phyloP scores from a whole-genome alignment of 2,329 filamentous ascomycete genomes.

The Penicillium sp. region DNA sequence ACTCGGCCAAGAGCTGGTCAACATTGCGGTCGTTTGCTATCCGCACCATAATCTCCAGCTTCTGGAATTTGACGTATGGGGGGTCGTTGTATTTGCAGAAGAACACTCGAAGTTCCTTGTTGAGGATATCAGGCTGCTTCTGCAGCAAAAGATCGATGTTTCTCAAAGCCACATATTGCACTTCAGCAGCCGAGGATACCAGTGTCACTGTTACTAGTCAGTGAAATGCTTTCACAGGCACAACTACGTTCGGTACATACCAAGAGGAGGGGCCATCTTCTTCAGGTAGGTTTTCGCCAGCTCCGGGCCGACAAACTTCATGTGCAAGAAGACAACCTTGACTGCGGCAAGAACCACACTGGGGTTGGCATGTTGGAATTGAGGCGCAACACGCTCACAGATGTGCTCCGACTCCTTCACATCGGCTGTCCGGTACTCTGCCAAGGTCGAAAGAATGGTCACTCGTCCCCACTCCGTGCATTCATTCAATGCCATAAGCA shows the following conservation, averaged over 20 bases:
- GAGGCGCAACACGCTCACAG: conserved; percentile 90
- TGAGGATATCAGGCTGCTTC: conserved; percentile 92
- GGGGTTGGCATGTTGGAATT: conserved; percentile 98
- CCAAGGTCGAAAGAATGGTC: conserved; percentile 84
- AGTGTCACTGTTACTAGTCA: conserved; percentile 70
- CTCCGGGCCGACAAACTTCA: conserved; percentile 78
- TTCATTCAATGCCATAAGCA: conserved; percentile 93
- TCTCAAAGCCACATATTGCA: conserved; percentile 92
- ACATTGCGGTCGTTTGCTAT: conserved; percentile 98
- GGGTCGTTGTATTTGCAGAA: conserved; percentile 99
- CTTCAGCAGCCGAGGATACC: conserved; percentile 91
- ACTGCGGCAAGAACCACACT: conserved; percentile 96
- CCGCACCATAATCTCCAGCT: conserved; percentile 98
- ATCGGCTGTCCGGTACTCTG: conserved; percentile 82
- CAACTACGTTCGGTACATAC: conserved; percentile 49
- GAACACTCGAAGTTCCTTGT: conserved; percentile 96
- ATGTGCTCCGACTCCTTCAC: conserved; percentile 97
- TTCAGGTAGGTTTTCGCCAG: conserved; percentile 82
- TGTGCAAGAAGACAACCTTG: conserved; percentile 96
- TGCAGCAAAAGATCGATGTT: conserved; percentile 96
- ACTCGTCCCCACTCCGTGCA: conserved; percentile 98
- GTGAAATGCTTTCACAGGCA: conserved; percentile 4
- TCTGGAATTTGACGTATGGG: conserved; percentile 94
- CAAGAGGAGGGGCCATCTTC: conserved; percentile 96
- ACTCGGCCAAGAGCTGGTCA: conserved; percentile 86